Base-by-base conservation (phyloP, 1,284 basidiomycete genomes). In the Salmacisia buchloeana region DNA sequence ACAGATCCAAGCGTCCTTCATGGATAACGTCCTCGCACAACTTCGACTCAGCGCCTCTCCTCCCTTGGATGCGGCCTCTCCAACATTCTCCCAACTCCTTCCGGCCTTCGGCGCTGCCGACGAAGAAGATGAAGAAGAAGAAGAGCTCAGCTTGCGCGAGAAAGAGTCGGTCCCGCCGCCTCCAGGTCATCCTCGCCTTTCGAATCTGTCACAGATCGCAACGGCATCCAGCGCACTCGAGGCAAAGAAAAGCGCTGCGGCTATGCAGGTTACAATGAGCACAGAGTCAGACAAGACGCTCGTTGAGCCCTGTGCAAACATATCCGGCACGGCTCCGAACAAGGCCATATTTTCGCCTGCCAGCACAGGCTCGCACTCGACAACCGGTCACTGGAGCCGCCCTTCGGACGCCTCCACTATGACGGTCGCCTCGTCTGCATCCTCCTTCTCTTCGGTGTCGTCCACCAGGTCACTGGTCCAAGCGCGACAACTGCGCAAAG, bases 351-450 rank as follows among this genome's bases (percentile, higher is more conserved):
- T 31, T 12, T 54, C 49, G 12, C 49, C 49, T 31, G 7, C 21
- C 3, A 54, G 49, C 31, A 15, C 49, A 12, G 27, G 9, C 15
- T 54, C 49, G 10, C 49, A 31, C 15, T 54, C 49, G 29, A 54
- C 49, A 10, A n/a, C 13, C 7, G 49, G 49, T 29, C 49, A 54
- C 31, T 54, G 49, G 49, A 54, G 49, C 21, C 49, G 29, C 13
- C 49, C 49, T 13, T 54, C 49, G 27, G 49, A 54, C 34, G 49
- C 49, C 10, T 54, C 49, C 18, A 31, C 49, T 6, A 54, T 54
- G 49, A 54, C 49, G 27, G 29, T 12, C 29, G 25, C 49, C 7
- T 54, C 49, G 12, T 29, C 27, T 12, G 18, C n/a, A n/a, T n/a
- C 49, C 31, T 31, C 49, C 29, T 31, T 54, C 29, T 54, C 49